Evolutionary conservation across 805 yeast species (phyloP).

Genomic region (Yarrowia alimentaria): DNA sequence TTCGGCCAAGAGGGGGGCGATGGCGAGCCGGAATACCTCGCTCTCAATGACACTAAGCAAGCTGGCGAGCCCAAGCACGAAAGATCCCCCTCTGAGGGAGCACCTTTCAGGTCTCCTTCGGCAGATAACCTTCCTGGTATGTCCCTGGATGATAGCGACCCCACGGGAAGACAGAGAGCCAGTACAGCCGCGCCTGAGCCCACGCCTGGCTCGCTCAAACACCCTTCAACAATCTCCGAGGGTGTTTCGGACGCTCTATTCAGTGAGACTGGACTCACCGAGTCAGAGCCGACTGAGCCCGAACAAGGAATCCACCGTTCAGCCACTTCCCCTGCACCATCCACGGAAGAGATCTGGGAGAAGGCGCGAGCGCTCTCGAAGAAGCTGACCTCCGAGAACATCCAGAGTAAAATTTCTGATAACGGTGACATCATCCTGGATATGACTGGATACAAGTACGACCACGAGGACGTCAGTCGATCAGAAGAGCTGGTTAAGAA

Average conservation of each 20-base stretch:
- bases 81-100: conserved; percentile 11
- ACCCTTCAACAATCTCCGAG: conserved; percentile 8
- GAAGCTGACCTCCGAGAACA: conserved; percentile 60
- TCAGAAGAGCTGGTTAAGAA: conserved; percentile 74
- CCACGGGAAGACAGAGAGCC: neutral
- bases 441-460: conserved; percentile 94
- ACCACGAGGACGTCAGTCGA: conserved; percentile 68
- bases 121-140: conserved; percentile 9
- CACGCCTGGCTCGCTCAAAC: conserved; percentile 3
- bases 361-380: conserved; percentile 63
- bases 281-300: conserved; percentile 19
- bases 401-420: conserved; percentile 82
- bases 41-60: conserved; percentile 14
- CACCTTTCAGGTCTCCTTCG: conserved; percentile 12
- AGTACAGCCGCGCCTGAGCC: conserved; percentile 22
- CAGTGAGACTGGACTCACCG: conserved; percentile 9
- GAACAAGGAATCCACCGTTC: conserved; percentile 1
- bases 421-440: conserved; percentile 89
- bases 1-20: conserved; percentile 16
- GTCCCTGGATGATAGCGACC: neutral
- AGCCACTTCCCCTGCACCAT: conserved; percentile 23
- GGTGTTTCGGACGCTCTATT: conserved; percentile 18
- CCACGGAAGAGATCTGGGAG: conserved; percentile 48
- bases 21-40: conserved; percentile 20
- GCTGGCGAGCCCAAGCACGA: neutral